Percentiles rank a stretch among this genome's conserved stretches.
These are phyloP conservation scores for Emergomyces africanus DNA, from an alignment of 2,329 filamentous ascomycete genomes.

Conservation along the genomic window DNA sequence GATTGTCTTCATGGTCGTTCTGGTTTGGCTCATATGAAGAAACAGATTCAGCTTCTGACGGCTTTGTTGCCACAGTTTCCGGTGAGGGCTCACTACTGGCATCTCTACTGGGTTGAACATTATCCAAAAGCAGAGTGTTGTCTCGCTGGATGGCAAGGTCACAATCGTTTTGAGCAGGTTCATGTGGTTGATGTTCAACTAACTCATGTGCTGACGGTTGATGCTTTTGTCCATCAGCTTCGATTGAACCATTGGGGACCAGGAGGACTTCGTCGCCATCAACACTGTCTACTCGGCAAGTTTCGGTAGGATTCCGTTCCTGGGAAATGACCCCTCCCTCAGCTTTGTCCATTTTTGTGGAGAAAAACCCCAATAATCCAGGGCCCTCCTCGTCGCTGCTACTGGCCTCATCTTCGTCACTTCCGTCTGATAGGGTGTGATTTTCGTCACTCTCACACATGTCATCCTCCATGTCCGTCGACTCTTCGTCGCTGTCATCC, in stretches of 20 bases:
- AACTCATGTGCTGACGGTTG: not conserved
- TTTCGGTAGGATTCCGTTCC: slow-evolving; percentile 17
- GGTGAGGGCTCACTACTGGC: slow-evolving; percentile 32
- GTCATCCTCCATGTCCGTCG: slow-evolving; percentile 37
- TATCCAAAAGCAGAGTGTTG: slow-evolving; percentile 9
- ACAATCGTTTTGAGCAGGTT: not conserved
- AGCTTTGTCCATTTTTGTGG: slow-evolving; percentile 25
- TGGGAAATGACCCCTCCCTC: slow-evolving; percentile 10
- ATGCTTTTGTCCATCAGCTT: slow-evolving; percentile 16
- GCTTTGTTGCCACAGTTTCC: slow-evolving; percentile 31
- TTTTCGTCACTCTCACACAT: slow-evolving; percentile 33
- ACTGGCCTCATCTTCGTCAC: slow-evolving; percentile 36
- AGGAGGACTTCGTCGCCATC: slow-evolving; percentile 25
- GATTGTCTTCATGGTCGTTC: slow-evolving; percentile 14
- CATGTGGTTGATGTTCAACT: not conserved
- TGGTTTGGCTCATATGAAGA: slow-evolving; percentile 28
- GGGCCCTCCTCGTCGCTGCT: slow-evolving; percentile 35
- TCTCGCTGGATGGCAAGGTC: not conserved
- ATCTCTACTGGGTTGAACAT: slow-evolving; percentile 19
- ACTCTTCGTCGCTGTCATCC: slow-evolving; percentile 32
- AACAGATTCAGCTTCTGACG: slow-evolving; percentile 33
- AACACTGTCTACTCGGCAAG: slow-evolving; percentile 15
- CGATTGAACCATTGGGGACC: slow-evolving; percentile 20
- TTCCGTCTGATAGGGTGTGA: slow-evolving; percentile 17
- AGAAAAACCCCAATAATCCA: slow-evolving; percentile 37